Conservation (phyloP, 257 asterid species). For the Nicotiana benthamiana region DNA sequence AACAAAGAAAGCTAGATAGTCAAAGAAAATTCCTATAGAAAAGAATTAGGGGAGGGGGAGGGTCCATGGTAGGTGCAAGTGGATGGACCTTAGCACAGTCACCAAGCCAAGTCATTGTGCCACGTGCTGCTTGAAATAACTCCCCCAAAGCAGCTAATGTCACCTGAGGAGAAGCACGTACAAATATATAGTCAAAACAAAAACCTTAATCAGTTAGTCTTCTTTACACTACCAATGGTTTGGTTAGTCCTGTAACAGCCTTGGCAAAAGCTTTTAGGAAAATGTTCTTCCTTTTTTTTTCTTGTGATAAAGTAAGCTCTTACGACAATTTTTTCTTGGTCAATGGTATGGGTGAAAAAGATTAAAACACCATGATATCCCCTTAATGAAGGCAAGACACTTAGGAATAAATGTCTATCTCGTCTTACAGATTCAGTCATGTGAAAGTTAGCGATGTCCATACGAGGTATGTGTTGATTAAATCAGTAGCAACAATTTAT, state of each 20-base stretch:
- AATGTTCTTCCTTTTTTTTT: background rate
- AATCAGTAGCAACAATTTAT: background rate
- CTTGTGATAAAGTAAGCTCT: background rate
- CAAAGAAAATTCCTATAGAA: background rate
- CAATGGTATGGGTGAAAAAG: background rate
- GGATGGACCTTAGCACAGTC: constrained; percentile 92
- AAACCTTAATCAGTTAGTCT: background rate
- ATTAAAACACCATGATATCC: background rate
- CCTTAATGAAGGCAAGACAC: background rate
- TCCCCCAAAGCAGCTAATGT: constrained; percentile 85
- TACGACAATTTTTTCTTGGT: background rate
- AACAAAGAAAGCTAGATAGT: background rate
- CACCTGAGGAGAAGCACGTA: constrained; percentile 36
- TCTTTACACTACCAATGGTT: background rate
- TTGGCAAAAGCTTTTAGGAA: background rate
- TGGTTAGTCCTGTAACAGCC: background rate
- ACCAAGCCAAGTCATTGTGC: constrained; percentile 93
- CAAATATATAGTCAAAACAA: background rate
- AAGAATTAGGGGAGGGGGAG: background rate
- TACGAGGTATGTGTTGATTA: background rate
- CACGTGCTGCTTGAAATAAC: constrained; percentile 90
- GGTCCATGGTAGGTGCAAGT: background rate
- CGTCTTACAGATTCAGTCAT: background rate
- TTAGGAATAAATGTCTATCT: background rate
- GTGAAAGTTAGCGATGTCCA: background rate